These are phyloP conservation scores for Phyllosticta paracitricarpa DNA, from an alignment of 2,329 filamentous ascomycete species.

Conservation along the genomic window DNA sequence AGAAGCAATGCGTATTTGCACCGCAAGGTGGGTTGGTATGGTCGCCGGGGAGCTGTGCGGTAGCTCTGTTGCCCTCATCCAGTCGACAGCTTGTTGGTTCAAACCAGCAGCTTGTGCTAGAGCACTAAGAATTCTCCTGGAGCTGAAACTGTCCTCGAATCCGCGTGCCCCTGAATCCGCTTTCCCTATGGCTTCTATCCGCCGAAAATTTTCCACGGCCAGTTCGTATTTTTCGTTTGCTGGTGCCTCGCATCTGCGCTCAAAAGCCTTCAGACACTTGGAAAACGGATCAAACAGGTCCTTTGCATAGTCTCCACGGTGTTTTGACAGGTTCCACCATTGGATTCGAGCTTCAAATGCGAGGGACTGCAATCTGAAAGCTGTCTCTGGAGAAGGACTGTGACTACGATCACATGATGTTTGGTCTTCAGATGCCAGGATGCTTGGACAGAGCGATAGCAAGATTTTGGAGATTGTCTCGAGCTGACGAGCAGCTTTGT, in stretches of 20 bases:
- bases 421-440: slow-evolving; percentile 54
- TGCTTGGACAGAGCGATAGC: slow-evolving; percentile 55
- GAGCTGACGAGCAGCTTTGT: slow-evolving; percentile 55
- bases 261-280: slow-evolving; percentile 52
- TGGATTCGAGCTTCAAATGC: slow-evolving; percentile 52
- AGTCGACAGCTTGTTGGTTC: slow-evolving; percentile 24
- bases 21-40: neutral
- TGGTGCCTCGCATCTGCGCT: slow-evolving; percentile 38
- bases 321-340: slow-evolving; percentile 56
- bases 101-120: slow-evolving; percentile 26
- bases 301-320: slow-evolving; percentile 50
- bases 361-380: slow-evolving; percentile 54
- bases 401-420: slow-evolving; percentile 44
- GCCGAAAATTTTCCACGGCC: slow-evolving; percentile 12
- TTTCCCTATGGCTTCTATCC: neutral
- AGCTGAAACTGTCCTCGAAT: neutral
- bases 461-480: slow-evolving; percentile 56
- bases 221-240: slow-evolving; percentile 31
- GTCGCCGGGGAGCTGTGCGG: neutral
- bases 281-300: slow-evolving; percentile 57
- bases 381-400: slow-evolving; percentile 46
- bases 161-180: neutral
- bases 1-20: slow-evolving; percentile 20
- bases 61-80: slow-evolving; percentile 15
- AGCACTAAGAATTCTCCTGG: slow-evolving; percentile 18